Base-by-base conservation (phyloP, 352 stramenopile species). In the Phytophthora brassicae region DNA sequence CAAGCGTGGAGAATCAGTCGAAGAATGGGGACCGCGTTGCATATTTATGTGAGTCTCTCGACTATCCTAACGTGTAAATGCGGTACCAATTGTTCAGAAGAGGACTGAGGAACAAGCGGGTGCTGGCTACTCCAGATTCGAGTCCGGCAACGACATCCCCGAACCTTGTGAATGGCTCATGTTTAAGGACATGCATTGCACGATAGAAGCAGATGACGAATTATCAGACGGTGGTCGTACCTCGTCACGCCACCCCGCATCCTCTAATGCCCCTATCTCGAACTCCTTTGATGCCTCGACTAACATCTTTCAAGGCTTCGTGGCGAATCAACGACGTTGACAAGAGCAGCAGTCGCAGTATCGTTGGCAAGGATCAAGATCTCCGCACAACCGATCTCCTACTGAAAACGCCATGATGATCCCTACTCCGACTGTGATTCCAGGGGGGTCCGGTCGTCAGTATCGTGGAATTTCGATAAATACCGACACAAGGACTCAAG, bases 21-120 rank as follows among this genome's bases (percentile, higher is more conserved):
- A 59, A 6, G 39, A 59, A 7, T 59, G 51, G 51, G 28, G 39
- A 59, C 26, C 39, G 51, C 11, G 41, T 51, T 2, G 28, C 39
- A 0, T 38, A 48, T 11, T 11, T 59, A 1, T 59, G 51, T 14
- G 39, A 59, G 23, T 50, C 51, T 12, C 39, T 59, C 16, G 39
- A 36, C n/a, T 58, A 58, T 14, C 38, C 39, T 1, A 39, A 58
- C n/a, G 6, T 22, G 0, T 6, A 31, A 11, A 58, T 49, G 50
- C 22, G 38, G 0, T 58, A 58, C 16, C 38, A 58, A 24, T 31
- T 48, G 6, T 58, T 58, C 14, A 6, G 22, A 1, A 20, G 39
- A 0, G 50, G 50, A 6, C 5, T 58, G 2, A 28, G 23, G n/a
- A 58, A 48, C 35, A 29, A 26, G 6, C 20, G 50, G 2, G 29